Percentiles rank a stretch among this genome's conserved stretches.
phyloP scores from a whole-genome alignment of 768 basidiomycete genomes.

The Lentinula raphanica region DNA sequence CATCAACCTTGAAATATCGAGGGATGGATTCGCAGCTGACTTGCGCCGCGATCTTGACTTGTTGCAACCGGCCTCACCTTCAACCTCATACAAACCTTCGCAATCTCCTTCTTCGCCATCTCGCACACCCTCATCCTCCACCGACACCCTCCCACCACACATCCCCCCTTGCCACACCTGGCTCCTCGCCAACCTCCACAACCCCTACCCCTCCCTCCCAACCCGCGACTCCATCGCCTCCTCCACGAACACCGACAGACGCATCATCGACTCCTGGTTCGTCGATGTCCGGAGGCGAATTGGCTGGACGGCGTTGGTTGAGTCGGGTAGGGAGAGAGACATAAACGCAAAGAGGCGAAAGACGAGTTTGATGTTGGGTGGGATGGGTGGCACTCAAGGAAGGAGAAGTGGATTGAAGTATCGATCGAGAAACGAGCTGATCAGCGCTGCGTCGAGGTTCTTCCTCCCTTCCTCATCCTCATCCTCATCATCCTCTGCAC shows the following conservation, averaged over 20 bases:
- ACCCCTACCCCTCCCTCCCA: conserved; percentile 27
- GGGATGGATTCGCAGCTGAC: background rate
- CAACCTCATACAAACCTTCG: background rate
- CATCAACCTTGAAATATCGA: background rate
- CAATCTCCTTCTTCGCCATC: background rate
- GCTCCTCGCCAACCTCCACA: conserved; percentile 13
- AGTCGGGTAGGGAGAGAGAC: background rate
- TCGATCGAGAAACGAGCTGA: background rate
- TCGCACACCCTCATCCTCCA: conserved; percentile 23
- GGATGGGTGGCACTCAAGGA: background rate
- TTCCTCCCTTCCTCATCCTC: background rate
- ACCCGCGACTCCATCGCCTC: conserved; percentile 13
- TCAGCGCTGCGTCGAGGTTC: background rate
- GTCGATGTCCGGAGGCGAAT: conserved; percentile 23
- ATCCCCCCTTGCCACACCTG: background rate
- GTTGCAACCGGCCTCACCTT: background rate
- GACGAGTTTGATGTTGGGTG: no score
- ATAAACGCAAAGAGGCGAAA: no score
- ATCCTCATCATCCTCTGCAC: background rate
- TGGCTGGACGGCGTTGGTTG: conserved; percentile 20
- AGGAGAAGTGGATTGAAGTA: background rate
- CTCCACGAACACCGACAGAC: conserved; percentile 6
- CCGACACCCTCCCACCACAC: background rate
- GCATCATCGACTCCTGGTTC: conserved; percentile 23
- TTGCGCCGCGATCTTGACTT: background rate